Evolutionary conservation across 345 rosid genomes (phyloP).

Genomic region (Punica granatum): DNA sequence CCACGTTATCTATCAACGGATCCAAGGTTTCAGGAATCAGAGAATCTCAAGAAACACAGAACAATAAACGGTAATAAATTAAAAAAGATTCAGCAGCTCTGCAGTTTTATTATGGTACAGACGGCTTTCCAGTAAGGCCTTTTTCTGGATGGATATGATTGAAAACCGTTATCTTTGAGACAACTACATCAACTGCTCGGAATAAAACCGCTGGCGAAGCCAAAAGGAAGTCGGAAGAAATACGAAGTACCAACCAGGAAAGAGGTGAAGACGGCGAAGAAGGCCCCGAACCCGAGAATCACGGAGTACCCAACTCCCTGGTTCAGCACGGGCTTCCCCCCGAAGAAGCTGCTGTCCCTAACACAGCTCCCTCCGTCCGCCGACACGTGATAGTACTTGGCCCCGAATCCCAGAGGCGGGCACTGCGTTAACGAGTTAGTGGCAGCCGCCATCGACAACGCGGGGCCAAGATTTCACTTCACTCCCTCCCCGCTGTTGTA

Average conservation of each 20-base stretch:
- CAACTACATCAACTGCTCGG: neutral
- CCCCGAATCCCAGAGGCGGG: constrained; percentile 71
- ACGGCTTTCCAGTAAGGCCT: too few species aligned
- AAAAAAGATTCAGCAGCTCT: too few species aligned
- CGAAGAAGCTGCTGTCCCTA: constrained; percentile 68
- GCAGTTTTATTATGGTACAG: too few species aligned
- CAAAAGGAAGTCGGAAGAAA: neutral
- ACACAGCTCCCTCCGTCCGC: constrained; percentile 35
- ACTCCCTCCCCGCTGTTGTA: neutral
- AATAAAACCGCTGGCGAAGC: too few species aligned
- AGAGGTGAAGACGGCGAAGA: constrained; percentile 86
- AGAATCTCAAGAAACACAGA: neutral
- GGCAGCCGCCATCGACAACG: neutral
- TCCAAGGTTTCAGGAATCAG: neutral
- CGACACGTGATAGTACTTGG: constrained; percentile 43
- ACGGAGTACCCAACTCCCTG: constrained; percentile 83
- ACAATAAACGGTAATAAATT: neutral
- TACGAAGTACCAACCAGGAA: constrained; percentile 36
- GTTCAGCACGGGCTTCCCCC: constrained; percentile 52
- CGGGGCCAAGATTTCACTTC: neutral
- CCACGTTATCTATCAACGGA: neutral
- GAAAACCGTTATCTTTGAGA: neutral
- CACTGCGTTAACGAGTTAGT: constrained; percentile 23
- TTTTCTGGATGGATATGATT: too few species aligned
- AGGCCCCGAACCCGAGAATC: constrained; percentile 85